These are phyloP conservation scores for Pythium oligandrum DNA, from an alignment of 352 stramenopile genomes.

Conservation along the genomic window DNA sequence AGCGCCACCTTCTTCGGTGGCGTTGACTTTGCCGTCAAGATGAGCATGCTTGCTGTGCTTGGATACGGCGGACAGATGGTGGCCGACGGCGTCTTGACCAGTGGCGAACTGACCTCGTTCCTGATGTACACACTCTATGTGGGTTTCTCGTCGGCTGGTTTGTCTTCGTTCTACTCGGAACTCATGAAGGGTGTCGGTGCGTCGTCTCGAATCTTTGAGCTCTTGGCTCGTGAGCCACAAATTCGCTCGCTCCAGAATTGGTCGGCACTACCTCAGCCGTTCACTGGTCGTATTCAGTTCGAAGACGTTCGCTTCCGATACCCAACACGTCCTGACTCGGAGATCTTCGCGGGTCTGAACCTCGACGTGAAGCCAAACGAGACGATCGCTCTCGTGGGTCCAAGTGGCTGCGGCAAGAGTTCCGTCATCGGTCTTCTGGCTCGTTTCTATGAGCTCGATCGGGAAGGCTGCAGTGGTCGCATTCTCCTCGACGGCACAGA, in stretches of 20 bases:
- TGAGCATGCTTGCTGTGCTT: conserved; percentile 87
- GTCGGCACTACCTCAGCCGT: conserved; percentile 20
- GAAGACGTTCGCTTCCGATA: conserved; percentile 79
- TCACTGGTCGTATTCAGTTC: conserved; percentile 69
- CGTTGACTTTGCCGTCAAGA: conserved; percentile 82
- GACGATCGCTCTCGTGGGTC: conserved; percentile 68
- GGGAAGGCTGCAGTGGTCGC: conserved; percentile 33
- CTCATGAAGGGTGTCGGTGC: conserved; percentile 89
- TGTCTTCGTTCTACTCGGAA: conserved; percentile 92
- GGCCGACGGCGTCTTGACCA: conserved; percentile 71
- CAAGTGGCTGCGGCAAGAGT: conserved; percentile 68
- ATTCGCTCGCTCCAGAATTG: conserved; percentile 34
- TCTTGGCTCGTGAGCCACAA: conserved; percentile 81
- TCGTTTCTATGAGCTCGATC: conserved; percentile 69
- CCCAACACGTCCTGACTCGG: conserved; percentile 47
- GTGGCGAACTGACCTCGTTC: conserved; percentile 92
- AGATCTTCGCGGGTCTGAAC: conserved; percentile 45
- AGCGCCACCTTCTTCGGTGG: conserved; percentile 81
- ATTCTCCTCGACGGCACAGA: conserved; percentile 60
- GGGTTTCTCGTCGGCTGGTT: conserved; percentile 78
- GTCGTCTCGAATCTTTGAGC: conserved; percentile 86
- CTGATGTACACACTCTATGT: conserved; percentile 93
- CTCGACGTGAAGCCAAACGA: conserved; percentile 60
- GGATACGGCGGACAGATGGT: conserved; percentile 92
- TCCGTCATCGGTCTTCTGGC: conserved; percentile 67